A percentile compares a stretch with the other conserved stretches of the same genome.
phyloP scores from a whole-genome alignment of 768 basidiomycete genomes.

The Strobilomyces confusus region DNA sequence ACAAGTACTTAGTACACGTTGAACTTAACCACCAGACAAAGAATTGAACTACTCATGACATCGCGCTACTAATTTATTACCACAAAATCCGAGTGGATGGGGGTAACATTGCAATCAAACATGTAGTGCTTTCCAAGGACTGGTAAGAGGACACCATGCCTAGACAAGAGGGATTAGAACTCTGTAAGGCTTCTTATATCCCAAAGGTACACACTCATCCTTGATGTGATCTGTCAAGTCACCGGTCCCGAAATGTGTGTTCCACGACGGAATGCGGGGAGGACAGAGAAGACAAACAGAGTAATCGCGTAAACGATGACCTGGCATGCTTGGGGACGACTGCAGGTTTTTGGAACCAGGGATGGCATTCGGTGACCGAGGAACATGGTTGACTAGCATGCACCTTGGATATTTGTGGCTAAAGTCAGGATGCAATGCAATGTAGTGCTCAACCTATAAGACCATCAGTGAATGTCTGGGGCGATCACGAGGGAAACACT shows the following conservation, averaged over 20 bases:
- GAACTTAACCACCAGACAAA: not conserved
- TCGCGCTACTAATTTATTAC: not conserved
- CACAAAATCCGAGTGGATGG: constrained; percentile 13
- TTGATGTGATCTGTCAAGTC: constrained; percentile 19
- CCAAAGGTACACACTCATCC: constrained; percentile 12
- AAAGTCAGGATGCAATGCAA: constrained; percentile 13
- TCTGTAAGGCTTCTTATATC: not conserved
- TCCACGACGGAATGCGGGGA: constrained; percentile 27
- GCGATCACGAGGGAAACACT: not conserved
- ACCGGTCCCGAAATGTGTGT: constrained; percentile 15
- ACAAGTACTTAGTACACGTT: not conserved
- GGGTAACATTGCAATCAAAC: constrained; percentile 19
- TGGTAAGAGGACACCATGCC: constrained; percentile 19
- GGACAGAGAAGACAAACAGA: constrained; percentile 26
- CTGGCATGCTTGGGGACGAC: not conserved
- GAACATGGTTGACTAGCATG: not conserved
- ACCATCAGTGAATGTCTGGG: not conserved
- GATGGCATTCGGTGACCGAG: not conserved
- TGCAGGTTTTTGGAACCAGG: not conserved
- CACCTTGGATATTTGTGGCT: constrained; percentile 8
- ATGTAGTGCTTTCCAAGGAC: constrained; percentile 16
- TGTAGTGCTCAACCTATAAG: constrained; percentile 19
- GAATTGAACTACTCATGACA: not conserved
- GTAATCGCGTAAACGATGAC: constrained; percentile 11
- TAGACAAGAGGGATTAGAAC: constrained; percentile 1